A percentile compares a stretch with the other conserved stretches of the same genome.
These are phyloP conservation scores for Alternaria sp. DNA, from an alignment of 2,329 filamentous ascomycete genomes.

Conservation along the genomic window DNA sequence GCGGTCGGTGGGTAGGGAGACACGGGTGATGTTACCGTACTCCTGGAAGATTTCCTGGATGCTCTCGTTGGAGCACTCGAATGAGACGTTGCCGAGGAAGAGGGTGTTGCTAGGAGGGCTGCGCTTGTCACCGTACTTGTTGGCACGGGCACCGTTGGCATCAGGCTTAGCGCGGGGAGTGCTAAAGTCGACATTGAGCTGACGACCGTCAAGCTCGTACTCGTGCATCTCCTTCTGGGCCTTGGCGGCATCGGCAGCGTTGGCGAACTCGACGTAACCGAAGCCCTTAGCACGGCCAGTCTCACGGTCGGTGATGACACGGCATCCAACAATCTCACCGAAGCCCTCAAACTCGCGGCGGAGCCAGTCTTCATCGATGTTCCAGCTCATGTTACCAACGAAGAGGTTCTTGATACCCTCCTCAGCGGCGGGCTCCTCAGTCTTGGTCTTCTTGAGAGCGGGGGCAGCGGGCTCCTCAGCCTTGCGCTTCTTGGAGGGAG, in stretches of 20 bases:
- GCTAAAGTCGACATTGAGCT: conserved; percentile 81
- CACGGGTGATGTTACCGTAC: conserved; percentile 74
- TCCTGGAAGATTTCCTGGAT: conserved; percentile 78
- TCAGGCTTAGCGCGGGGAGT: conserved; percentile 68
- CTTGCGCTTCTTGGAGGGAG: conserved; percentile 72
- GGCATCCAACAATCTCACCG: conserved; percentile 74
- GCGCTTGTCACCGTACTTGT: conserved; percentile 78
- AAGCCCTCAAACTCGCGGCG: conserved; percentile 82
- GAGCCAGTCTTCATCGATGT: conserved; percentile 83
- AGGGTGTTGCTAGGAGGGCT: conserved; percentile 85
- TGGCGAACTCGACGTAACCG: conserved; percentile 88
- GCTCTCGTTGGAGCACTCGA: conserved; percentile 79
- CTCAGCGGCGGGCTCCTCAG: conserved; percentile 58
- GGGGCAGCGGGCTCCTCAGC: conserved; percentile 63
- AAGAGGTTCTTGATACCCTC: conserved; percentile 75
- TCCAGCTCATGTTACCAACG: conserved; percentile 90
- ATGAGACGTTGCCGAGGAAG: conserved; percentile 90
- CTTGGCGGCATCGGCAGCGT: conserved; percentile 71
- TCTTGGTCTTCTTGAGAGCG: conserved; percentile 73
- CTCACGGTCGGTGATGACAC: conserved; percentile 84
- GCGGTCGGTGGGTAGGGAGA: conserved; percentile 88
- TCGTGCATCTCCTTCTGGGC: conserved; percentile 79
- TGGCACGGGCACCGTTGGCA: conserved; percentile 62
- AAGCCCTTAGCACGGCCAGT: conserved; percentile 88
- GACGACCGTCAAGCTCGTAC: conserved; percentile 75